These are phyloP conservation scores for Discostella stelligera DNA, from an alignment of 352 stramenopile genomes.

Conservation along the genomic window DNA sequence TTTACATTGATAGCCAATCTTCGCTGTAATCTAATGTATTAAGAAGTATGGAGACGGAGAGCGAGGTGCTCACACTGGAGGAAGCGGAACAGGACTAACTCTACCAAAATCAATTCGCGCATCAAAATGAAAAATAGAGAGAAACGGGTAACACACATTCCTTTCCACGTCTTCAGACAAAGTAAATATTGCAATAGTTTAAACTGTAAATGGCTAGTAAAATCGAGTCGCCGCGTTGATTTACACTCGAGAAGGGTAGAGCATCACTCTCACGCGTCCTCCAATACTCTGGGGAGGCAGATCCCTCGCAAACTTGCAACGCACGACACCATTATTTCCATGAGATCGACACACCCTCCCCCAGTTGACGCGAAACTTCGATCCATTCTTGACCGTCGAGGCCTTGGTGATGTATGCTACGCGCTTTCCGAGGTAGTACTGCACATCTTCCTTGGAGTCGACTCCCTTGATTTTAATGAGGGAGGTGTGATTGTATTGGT, in stretches of 20 bases:
- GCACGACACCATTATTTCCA: constrained; percentile 97
- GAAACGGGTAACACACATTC: too few relatives aligned
- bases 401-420: constrained; percentile 99
- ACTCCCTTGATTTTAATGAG: constrained; percentile 99
- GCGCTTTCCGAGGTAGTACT: constrained; percentile 99
- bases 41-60: too few relatives aligned
- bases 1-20: too few relatives aligned
- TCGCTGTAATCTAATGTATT: too few relatives aligned
- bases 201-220: too few relatives aligned
- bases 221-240: not conserved
- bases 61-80: too few relatives aligned
- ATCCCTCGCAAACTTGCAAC: constrained; percentile 98
- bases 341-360: constrained; percentile 96
- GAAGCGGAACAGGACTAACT: too few relatives aligned
- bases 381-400: constrained; percentile 85
- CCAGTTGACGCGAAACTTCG: constrained; percentile 99
- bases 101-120: too few relatives aligned
- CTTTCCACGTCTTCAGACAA: too few relatives aligned
- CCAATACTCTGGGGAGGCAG: constrained; percentile 94
- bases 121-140: too few relatives aligned
- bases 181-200: too few relatives aligned
- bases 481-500: constrained; percentile 97
- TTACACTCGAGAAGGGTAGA: constrained; percentile 98
- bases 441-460: constrained; percentile 95
- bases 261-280: constrained; percentile 96